These are phyloP conservation scores for Liriodendron chinense DNA, from an alignment of 164 flowering plant genomes.

Conservation along the genomic window DNA sequence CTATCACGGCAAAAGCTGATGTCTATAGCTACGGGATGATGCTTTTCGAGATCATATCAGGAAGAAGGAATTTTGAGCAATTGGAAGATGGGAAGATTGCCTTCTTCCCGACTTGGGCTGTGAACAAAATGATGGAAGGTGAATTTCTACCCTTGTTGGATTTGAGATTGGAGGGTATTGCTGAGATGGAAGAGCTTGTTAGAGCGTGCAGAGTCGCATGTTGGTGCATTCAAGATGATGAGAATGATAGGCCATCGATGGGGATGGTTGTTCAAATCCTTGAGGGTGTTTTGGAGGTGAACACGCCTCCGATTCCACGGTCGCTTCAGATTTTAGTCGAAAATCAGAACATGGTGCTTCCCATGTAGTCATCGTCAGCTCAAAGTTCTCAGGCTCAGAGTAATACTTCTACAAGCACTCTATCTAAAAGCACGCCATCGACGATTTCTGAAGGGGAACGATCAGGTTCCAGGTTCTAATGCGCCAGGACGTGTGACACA, in stretches of 20 bases:
- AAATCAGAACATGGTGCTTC: neutral
- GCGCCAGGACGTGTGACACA: neutral
- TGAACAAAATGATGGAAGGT: conserved; percentile 14
- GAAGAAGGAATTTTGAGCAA: conserved; percentile 27
- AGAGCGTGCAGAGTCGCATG: conserved; percentile 28
- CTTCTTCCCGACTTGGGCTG: conserved; percentile 35
- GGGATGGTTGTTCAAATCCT: conserved; percentile 39
- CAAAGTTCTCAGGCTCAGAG: neutral
- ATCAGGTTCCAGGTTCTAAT: neutral
- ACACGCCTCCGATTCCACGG: conserved; percentile 30
- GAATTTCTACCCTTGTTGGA: conserved; percentile 22
- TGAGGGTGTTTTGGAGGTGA: conserved; percentile 33
- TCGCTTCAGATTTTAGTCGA: conserved; percentile 25
- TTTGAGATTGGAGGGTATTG: conserved; percentile 23
- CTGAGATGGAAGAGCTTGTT: conserved; percentile 25
- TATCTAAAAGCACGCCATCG: neutral
- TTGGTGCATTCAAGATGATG: conserved; percentile 43
- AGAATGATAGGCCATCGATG: conserved; percentile 36
- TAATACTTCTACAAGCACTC: neutral
- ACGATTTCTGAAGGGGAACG: neutral
- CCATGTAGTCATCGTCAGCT: neutral
- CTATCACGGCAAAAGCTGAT: conserved; percentile 40
- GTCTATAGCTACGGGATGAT: conserved; percentile 46
- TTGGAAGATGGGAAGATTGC: conserved; percentile 12
- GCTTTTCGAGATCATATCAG: conserved; percentile 34